Conservation (phyloP, 257 asterid species). For the Vinca minor region DNA sequence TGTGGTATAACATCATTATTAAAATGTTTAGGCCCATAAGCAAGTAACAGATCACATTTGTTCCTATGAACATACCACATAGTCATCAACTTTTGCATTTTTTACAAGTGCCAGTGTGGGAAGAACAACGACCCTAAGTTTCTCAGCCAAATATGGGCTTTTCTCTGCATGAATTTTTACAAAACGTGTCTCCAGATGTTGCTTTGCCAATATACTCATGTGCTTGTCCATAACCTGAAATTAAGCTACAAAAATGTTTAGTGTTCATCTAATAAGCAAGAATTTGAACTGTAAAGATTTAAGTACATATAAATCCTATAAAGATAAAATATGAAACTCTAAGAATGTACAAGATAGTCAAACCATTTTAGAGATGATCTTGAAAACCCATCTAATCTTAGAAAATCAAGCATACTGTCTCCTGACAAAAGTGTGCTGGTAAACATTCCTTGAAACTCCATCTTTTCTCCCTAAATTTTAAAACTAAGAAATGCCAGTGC, state of each 20-base stretch:
- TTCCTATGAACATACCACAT: constrained; percentile 54
- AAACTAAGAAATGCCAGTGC: not conserved
- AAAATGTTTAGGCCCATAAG: not conserved
- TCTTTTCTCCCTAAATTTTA: not conserved
- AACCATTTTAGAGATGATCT: not conserved
- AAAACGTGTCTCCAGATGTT: constrained; percentile 86
- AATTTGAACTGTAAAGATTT: not conserved
- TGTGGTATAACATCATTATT: not conserved
- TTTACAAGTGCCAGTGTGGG: constrained; percentile 90
- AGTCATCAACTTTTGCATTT: constrained; percentile 88
- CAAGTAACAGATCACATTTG: not conserved
- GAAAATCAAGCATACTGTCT: not conserved
- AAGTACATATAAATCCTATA: not conserved
- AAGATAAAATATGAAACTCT: not conserved
- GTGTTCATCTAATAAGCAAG: not conserved
- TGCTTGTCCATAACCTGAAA: constrained; percentile 93
- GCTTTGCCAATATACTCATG: constrained; percentile 71
- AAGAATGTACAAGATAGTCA: not conserved
- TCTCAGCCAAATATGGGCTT: constrained; percentile 78
- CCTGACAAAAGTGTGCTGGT: not conserved
- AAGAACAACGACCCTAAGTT: constrained; percentile 78
- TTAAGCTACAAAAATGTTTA: constrained; percentile 10
- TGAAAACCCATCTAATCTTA: not conserved
- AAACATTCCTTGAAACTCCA: not conserved
- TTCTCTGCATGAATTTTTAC: constrained; percentile 94